Evolutionary conservation across 345 rosid species (phyloP), one percentile per base, ranked within the genome.

Genomic region (Pseudoturritis turrita): DNA sequence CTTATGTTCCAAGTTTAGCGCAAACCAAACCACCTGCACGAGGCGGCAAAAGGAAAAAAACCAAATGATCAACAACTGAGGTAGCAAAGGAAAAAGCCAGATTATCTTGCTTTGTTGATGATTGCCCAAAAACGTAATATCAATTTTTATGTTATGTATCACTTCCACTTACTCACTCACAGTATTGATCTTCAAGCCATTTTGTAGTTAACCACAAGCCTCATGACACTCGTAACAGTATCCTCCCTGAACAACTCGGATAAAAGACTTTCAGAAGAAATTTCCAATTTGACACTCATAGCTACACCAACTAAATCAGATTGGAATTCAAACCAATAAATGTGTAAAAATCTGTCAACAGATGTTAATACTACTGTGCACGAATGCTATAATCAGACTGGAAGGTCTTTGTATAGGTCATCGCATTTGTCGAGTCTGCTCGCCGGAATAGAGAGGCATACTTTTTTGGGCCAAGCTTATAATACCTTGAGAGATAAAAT

Each of bases 171-270:
- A 90, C 98, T 90, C 92, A 80, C 77, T 86, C 73, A 94, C 97
- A 13, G 89, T 66, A 65, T 77, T 86, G 80, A 90, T 77, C 85
- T 86, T 94, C 86, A 94, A 79, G 43, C 97, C 98, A 47, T 83
- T n/a, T n/a, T 88, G 88, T 83, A 94, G 81, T 82, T 94, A 57
- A 91, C 88, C 73, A 94, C 95, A 73, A 90, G 97, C 77, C 98
- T 89, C 47, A 94, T n/a, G n/a, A n/a, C 84, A 60, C 89, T 89
- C 97, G 90, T 90, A 49, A 78, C 79, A 62, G 88, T 79, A 76
- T 89, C 95, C 71, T 85, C 92, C 76, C 97, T 91, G 88, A 76
- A 78, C 61, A 56, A 51, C 10, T 47, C 65, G 50, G 62, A 74
- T n/a, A 44, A 70, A 43, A 65, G n/a, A 39, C 3, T 49, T 47